Base-by-base conservation (phyloP, 2,329 filamentous ascomycete species). In the Teratosphaeria zuluensis region DNA sequence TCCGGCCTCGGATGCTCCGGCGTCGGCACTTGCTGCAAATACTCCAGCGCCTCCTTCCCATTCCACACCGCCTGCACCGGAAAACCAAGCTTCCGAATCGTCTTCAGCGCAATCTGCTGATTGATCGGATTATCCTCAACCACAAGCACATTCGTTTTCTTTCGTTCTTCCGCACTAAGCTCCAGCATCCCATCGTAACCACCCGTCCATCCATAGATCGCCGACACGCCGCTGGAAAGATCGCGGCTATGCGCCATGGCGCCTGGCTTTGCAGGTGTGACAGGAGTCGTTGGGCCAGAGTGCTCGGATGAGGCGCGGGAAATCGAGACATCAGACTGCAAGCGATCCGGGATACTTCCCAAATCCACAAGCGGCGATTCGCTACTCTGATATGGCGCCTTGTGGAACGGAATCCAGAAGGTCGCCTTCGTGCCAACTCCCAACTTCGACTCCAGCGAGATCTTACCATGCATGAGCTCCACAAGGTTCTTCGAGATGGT, bases 401-500 rank as follows among this genome's bases (percentile, higher is more conserved):
- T 90, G 66, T 83, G 85, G 75, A 92, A 91, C 0, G 87, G 86
- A 53, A 92, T 87, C 79, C 81, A 87, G 70, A 92, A 91, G 0
- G 81, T 86, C 2, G 86, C 87, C n/a, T 79, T 87, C 0, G 88
- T 92, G 3, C 89, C 89, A 9, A 77, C 75, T 1, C 85, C 87
- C 1, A 87, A 71, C 1, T 78, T 81, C 0, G 88, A 90, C 56
- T 89, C 80, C 0, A 92, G 75, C 0, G 78, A 79, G 62, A 94
- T 92, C n/a, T 81, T 75, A 6, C 89, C 89, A 59, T 83, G 83
- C 89, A 94, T 92, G 30, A 92, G 74, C 60, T 91, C 86, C 2
- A 92, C 80, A 5, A 91, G 77, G 69, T 90, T 90, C 72, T 92
- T 92, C 74, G 84, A 89, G 64, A 92, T 92, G 1, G 88, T 90